Conservation (phyloP, 106 monocot genomes). For the Dendrobium nobile region DNA sequence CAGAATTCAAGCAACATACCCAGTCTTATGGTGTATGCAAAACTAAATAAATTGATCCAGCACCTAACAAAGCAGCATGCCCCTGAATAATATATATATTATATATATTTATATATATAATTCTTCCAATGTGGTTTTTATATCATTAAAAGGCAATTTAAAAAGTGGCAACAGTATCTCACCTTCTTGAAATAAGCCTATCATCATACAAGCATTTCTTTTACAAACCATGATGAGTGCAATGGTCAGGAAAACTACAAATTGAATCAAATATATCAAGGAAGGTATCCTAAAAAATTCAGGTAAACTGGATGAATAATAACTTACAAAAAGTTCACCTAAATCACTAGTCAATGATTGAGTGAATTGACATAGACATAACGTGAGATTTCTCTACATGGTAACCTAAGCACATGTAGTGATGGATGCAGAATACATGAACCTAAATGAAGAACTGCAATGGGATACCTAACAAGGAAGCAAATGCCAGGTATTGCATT, state of each 20-base stretch:
- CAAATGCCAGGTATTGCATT: conserved; percentile 84
- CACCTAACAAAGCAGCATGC: not conserved
- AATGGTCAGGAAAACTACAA: not conserved
- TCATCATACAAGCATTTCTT: conserved; percentile 2
- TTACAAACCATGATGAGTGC: not conserved
- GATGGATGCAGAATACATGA: not conserved
- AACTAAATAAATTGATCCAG: not conserved
- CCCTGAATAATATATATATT: not conserved
- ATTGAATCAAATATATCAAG: not conserved
- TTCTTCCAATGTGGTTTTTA: not conserved
- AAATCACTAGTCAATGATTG: not conserved
- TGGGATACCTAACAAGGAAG: conserved; percentile 77
- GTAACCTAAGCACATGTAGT: not conserved
- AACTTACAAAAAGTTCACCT: not conserved
- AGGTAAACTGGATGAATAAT: not conserved
- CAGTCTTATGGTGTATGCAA: not conserved
- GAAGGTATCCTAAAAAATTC: not conserved
- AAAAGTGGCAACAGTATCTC: not conserved
- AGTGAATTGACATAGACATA: not conserved
- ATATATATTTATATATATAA: no score
- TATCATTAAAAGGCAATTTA: not conserved
- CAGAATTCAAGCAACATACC: not conserved
- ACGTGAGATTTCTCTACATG: not conserved
- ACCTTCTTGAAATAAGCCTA: conserved; percentile 3
- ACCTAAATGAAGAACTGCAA: not conserved